A percentile compares a stretch with the other conserved stretches of the same genome.
Evolutionary conservation across 2,329 filamentous ascomycete species (phyloP).

Genomic region (Cladosporium phlei): DNA sequence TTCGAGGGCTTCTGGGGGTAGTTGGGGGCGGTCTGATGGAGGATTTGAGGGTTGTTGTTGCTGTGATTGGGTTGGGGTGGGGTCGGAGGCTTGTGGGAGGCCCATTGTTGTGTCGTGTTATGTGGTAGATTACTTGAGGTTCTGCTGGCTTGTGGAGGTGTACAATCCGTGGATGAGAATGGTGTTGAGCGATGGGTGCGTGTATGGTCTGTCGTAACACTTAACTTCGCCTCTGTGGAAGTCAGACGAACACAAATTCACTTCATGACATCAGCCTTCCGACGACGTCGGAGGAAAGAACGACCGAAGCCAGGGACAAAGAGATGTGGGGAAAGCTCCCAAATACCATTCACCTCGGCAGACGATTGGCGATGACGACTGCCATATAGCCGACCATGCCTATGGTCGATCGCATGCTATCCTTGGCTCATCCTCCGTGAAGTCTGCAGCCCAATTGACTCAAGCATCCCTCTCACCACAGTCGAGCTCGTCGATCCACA

Average conservation of each 20-base stretch:
- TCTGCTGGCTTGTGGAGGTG: neutral
- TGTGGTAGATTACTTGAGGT: neutral
- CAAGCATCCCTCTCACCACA: neutral
- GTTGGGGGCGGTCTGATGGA: conserved; percentile 3
- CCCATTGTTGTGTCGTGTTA: conserved; percentile 3
- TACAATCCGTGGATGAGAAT: no score
- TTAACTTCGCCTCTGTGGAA: no score
- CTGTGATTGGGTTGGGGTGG: neutral
- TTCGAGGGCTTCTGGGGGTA: conserved; percentile 59
- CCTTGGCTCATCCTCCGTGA: neutral
- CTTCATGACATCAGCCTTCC: conserved; percentile 13
- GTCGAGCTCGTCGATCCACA: neutral
- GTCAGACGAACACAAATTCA: conserved; percentile 6
- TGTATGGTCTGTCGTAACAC: no score
- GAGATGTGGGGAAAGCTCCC: conserved; percentile 9
- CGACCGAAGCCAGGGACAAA: neutral
- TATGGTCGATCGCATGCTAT: neutral
- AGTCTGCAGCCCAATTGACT: no score
- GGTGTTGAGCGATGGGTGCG: no score
- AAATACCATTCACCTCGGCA: neutral
- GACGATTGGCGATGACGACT: neutral
- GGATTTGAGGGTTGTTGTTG: neutral
- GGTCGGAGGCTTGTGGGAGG: conserved; percentile 6
- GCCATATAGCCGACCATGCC: conserved; percentile 3
- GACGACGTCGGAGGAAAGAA: conserved; percentile 6